Percentiles rank a stretch among this genome's conserved stretches.
Conservation (phyloP, 78 protist species). For the Capsaspora owczarzaki region DNA sequence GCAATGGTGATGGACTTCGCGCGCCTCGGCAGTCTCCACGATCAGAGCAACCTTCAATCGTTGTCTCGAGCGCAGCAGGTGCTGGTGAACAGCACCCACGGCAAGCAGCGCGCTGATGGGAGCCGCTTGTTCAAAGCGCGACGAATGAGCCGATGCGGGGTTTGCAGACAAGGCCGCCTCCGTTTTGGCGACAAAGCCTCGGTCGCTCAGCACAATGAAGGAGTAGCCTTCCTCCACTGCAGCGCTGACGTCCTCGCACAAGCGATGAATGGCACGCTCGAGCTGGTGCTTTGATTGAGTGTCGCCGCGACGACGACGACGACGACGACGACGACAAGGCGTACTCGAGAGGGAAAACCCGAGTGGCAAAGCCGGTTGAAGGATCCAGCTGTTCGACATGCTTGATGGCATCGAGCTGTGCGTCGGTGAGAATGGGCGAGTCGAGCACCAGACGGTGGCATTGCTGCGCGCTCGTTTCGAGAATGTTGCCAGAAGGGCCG, state of each 20-base stretch:
- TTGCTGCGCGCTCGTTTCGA: constrained; percentile 33
- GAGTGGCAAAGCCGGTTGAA: no score
- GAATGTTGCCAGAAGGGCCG: constrained; percentile 66
- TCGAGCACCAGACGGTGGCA: constrained; percentile 37
- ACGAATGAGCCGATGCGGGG: no score
- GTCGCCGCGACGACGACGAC: no score
- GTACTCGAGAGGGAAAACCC: no score
- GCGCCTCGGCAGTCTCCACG: constrained; percentile 61
- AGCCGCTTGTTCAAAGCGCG: no score
- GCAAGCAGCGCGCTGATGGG: constrained; percentile 57
- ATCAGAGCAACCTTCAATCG: constrained; percentile 41
- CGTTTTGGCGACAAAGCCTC: no score
- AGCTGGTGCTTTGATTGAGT: no score
- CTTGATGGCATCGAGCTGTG: constrained; percentile 27
- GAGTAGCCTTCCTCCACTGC: constrained; percentile 43
- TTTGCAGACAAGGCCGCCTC: no score
- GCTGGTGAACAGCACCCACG: constrained; percentile 72
- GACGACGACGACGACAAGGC: no score
- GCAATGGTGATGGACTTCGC: constrained; percentile 72
- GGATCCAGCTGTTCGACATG: background rate
- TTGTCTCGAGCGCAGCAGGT: constrained; percentile 45
- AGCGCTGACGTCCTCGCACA: background rate
- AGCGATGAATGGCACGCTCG: no score
- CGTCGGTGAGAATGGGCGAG: constrained; percentile 47
- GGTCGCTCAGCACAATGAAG: constrained; percentile 52